Evolutionary conservation across 176 grass and related monocot genomes (phyloP).

Genomic region (Poa pratensis): DNA sequence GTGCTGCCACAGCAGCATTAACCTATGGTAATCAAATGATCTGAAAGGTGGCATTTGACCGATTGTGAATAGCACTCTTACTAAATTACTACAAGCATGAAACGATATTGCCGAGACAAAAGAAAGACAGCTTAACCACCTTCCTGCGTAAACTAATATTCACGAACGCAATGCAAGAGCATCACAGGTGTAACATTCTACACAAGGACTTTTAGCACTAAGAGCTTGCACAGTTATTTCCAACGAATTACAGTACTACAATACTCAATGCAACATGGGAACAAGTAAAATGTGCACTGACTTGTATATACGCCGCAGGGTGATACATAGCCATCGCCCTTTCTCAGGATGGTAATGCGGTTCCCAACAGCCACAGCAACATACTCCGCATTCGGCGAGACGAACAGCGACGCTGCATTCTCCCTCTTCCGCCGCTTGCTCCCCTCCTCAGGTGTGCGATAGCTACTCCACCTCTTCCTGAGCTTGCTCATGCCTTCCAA

Average conservation of each 20-base stretch:
- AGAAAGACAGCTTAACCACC: not conserved
- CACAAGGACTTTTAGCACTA: not conserved
- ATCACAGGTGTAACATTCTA: not conserved
- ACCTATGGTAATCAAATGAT: slow-evolving; percentile 19
- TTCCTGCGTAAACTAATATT: not conserved
- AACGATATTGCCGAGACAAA: slow-evolving; percentile 21
- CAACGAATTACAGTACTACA: not conserved
- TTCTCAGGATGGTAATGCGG: slow-evolving; percentile 61
- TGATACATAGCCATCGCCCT: slow-evolving; percentile 62
- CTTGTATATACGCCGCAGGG: slow-evolving; percentile 74
- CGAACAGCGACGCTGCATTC: slow-evolving; percentile 45
- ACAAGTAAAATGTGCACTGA: slow-evolving; percentile 40
- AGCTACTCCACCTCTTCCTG: slow-evolving; percentile 63
- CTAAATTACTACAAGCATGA: slow-evolving; percentile 3
- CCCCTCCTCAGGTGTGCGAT: slow-evolving; percentile 41
- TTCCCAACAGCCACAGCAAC: slow-evolving; percentile 65
- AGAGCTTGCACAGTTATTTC: not conserved
- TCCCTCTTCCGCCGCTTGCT: slow-evolving; percentile 41
- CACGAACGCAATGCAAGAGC: slow-evolving; percentile 12
- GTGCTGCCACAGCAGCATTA: not conserved
- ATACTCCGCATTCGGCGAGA: slow-evolving; percentile 61
- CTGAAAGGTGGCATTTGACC: not conserved
- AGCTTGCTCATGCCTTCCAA: slow-evolving; percentile 72
- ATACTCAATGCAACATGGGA: not conserved
- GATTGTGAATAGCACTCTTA: not conserved